phyloP scores from a whole-genome alignment of 2,329 filamentous ascomycete genomes.

The Rutstroemia sp. region DNA sequence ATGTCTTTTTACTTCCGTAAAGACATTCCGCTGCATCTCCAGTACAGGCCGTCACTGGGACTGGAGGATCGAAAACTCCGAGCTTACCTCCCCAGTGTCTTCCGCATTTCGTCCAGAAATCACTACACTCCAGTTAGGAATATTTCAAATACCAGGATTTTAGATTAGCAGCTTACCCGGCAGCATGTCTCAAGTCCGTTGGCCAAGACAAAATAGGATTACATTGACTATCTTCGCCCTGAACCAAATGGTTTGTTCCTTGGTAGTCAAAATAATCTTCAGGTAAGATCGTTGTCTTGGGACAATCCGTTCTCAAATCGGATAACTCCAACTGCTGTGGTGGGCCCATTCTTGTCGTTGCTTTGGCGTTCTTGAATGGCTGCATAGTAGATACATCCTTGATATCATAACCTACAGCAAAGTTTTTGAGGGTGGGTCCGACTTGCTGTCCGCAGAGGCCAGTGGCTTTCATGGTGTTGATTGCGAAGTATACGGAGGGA shows the following conservation, averaged over 20 bases:
- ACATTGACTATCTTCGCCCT: slow-evolving; percentile 18
- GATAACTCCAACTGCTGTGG: slow-evolving; percentile 28
- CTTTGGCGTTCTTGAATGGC: slow-evolving; percentile 13
- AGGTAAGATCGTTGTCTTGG: background rate
- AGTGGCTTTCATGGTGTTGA: slow-evolving; percentile 30
- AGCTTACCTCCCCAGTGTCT: slow-evolving; percentile 21
- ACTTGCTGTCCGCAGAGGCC: slow-evolving; percentile 24
- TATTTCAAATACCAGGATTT: background rate
- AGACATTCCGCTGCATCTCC: slow-evolving; percentile 7
- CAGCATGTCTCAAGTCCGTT: slow-evolving; percentile 19
- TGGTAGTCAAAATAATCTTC: background rate
- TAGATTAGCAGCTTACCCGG: background rate
- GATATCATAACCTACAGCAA: slow-evolving; percentile 28
- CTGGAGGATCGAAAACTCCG: slow-evolving; percentile 34
- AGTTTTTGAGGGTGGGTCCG: slow-evolving; percentile 27
- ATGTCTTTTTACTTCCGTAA: background rate
- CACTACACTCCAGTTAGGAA: background rate
- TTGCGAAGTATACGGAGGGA: slow-evolving; percentile 33
- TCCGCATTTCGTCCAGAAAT: slow-evolving; percentile 30
- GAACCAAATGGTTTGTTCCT: background rate
- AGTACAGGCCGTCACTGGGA: slow-evolving; percentile 28
- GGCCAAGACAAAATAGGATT: slow-evolving; percentile 32
- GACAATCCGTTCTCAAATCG: slow-evolving; percentile 12
- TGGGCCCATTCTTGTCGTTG: slow-evolving; percentile 15
- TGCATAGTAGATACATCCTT: slow-evolving; percentile 31